phyloP scores from a whole-genome alignment of 371 early-diverging fungal genomes.

The Choanephora cucurbitarum region DNA sequence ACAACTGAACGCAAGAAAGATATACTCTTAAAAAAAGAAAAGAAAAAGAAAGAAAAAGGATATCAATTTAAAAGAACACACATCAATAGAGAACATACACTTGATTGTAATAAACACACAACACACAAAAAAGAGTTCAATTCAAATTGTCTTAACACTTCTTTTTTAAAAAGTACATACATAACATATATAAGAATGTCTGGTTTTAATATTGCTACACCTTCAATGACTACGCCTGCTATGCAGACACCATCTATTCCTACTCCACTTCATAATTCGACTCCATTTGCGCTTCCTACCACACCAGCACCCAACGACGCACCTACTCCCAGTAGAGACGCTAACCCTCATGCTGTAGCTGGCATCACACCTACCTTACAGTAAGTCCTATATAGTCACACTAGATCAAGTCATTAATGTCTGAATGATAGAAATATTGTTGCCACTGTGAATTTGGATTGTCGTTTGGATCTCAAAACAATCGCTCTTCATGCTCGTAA shows the following conservation, averaged over 20 bases:
- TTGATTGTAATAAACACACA: not conserved
- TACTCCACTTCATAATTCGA: conserved; percentile 44
- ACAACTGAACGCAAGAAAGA: not conserved
- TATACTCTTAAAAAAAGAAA: not conserved
- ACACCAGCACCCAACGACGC: conserved; percentile 56
- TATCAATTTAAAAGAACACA: too few relatives aligned
- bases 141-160: not conserved
- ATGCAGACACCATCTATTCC: conserved; percentile 56
- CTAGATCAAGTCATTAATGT: too few relatives aligned
- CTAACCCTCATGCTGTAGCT: conserved; percentile 59
- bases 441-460: conserved; percentile 99
- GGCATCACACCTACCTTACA: conserved; percentile 86
- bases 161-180: not conserved
- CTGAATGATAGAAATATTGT: conserved; percentile 90
- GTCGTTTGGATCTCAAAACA: conserved; percentile 98
- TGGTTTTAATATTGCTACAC: conserved; percentile 55
- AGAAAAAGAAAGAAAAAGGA: conserved; percentile 1
- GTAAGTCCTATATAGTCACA: conserved; percentile 55
- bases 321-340: conserved; percentile 56
- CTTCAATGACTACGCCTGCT: conserved; percentile 48
- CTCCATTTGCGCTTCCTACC: conserved; percentile 49
- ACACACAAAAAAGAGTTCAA: too few relatives aligned
- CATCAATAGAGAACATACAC: not conserved
- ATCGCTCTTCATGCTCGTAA: conserved; percentile 99
- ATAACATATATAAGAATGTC: conserved; percentile 32